Conservation (phyloP, 257 asterid species). For the Phtheirospermum japonicum region DNA sequence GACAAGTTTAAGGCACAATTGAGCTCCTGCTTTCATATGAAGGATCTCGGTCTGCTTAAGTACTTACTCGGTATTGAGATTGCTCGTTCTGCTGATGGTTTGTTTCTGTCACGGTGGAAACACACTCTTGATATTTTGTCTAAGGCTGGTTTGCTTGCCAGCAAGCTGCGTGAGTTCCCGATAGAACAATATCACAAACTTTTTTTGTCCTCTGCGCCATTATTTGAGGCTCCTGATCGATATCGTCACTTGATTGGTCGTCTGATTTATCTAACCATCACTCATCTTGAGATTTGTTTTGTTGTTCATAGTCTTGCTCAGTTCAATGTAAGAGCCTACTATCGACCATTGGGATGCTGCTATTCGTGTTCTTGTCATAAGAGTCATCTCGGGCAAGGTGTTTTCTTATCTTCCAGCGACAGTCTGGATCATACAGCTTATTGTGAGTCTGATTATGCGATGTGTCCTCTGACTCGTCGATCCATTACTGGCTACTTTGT, state of each 20-base stretch:
- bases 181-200: too few species aligned
- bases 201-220: too few species aligned
- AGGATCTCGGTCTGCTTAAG: neutral
- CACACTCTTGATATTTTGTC: neutral
- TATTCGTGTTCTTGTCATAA: neutral
- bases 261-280: neutral
- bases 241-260: neutral
- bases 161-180: too few species aligned
- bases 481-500: too few species aligned
- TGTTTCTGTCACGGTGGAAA: neutral
- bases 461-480: too few species aligned
- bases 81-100: neutral
- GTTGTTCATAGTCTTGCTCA: neutral
- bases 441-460: too few species aligned
- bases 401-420: neutral
- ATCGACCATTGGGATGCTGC: neutral
- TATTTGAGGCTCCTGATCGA: neutral
- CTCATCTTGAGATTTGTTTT: neutral
- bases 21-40: neutral
- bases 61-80: neutral
- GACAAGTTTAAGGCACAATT: too few species aligned
- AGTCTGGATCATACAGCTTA: too few species aligned
- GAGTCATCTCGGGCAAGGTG: neutral
- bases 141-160: neutral
- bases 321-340: neutral